Percentiles rank a stretch among this genome's conserved stretches.
Evolutionary conservation across 108 stramenopile species (phyloP).

Genomic region (Cyclotella cryptica): DNA sequence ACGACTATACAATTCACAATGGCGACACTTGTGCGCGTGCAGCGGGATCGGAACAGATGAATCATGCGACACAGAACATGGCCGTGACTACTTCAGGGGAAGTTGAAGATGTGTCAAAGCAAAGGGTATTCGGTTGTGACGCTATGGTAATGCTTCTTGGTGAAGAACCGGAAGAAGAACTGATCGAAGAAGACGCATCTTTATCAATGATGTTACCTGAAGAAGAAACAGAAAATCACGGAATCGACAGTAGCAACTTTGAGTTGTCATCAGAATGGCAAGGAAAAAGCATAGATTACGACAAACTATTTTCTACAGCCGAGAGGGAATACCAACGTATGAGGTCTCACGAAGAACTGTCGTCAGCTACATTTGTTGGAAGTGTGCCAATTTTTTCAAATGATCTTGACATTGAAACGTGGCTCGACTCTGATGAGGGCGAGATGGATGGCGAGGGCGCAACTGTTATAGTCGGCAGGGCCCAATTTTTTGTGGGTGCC

Average conservation of each 20-base stretch:
- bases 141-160: conserved; percentile 79
- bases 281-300: conserved; percentile 32
- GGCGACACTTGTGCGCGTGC: conserved; percentile 6
- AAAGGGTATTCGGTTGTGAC: conserved; percentile 70
- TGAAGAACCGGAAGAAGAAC: conserved; percentile 60
- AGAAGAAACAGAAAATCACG: conserved; percentile 27
- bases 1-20: background rate
- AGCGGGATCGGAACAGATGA: background rate
- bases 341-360: conserved; percentile 38
- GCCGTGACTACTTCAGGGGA: conserved; percentile 41
- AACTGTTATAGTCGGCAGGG: conserved; percentile 74
- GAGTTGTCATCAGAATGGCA: conserved; percentile 6
- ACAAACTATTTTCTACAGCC: conserved; percentile 38
- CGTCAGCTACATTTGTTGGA: conserved; percentile 23
- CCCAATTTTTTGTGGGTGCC: conserved; percentile 83
- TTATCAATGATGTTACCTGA: conserved; percentile 36
- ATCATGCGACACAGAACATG: conserved; percentile 10
- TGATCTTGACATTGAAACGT: conserved; percentile 52
- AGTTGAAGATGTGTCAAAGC: conserved; percentile 52
- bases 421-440: conserved; percentile 71
- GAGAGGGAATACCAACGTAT: conserved; percentile 57
- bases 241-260: conserved; percentile 43
- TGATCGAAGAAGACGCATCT: conserved; percentile 50
- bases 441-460: conserved; percentile 71
- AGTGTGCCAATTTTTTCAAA: conserved; percentile 13